These are phyloP conservation scores for Fusarium bactridioides DNA, from an alignment of 2,329 filamentous ascomycete genomes.

Conservation along the genomic window DNA sequence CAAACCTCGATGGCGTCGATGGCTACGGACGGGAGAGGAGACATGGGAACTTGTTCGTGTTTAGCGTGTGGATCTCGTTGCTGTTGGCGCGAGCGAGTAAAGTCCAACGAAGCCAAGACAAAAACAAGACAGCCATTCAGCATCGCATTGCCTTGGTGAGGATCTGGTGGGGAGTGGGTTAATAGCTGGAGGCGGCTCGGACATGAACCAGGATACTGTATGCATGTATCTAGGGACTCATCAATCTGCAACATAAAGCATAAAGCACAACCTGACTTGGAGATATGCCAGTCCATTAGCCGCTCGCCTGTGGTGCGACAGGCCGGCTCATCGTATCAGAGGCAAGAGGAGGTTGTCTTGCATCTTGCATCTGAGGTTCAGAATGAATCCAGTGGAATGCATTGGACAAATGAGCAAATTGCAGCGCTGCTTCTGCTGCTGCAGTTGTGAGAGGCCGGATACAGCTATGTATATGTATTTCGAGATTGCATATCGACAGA, in stretches of 20 bases:
- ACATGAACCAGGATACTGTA: slow-evolving; percentile 7
- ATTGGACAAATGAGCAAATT: slow-evolving; percentile 20
- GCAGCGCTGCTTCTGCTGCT: not conserved
- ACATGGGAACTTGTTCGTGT: slow-evolving; percentile 42
- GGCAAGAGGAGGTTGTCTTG: slow-evolving; percentile 23
- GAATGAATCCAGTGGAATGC: slow-evolving; percentile 34
- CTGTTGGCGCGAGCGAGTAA: slow-evolving; percentile 35
- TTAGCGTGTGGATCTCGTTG: slow-evolving; percentile 37
- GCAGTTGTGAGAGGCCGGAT: slow-evolving; percentile 32
- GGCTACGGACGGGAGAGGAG: slow-evolving; percentile 42
- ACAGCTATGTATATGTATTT: slow-evolving; percentile 27
- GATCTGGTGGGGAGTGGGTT: slow-evolving; percentile 36
- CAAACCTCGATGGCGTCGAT: slow-evolving; percentile 41
- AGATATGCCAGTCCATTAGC: slow-evolving; percentile 20
- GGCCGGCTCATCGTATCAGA: slow-evolving; percentile 20
- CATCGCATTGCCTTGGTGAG: slow-evolving; percentile 24
- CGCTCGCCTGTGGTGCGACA: slow-evolving; percentile 19
- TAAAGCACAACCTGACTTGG: slow-evolving; percentile 13
- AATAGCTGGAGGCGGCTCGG: slow-evolving; percentile 21
- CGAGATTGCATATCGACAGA: slow-evolving; percentile 32
- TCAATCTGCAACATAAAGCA: slow-evolving; percentile 16
- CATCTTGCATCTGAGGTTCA: slow-evolving; percentile 18
- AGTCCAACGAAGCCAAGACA: slow-evolving; percentile 27
- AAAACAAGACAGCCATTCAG: slow-evolving; percentile 31
- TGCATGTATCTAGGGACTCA: slow-evolving; percentile 11